Base-by-base conservation (phyloP, 2,329 filamentous ascomycete species). In the Ceratocystis ficicola region DNA sequence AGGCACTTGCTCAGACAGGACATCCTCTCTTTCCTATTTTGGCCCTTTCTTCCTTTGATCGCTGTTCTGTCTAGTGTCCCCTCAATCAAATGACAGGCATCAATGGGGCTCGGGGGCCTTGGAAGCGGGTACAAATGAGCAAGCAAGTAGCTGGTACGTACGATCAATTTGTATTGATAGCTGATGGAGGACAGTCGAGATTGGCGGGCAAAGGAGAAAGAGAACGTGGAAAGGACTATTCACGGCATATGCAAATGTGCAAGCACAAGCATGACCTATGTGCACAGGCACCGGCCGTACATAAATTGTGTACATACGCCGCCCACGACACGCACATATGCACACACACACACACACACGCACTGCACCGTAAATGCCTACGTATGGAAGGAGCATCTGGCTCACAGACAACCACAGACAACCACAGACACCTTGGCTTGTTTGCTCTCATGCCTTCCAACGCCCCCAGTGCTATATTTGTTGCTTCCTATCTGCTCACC, bases 1-100 rank as follows among this genome's bases (percentile, higher is more conserved):
- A 5, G 52, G 28, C 28, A 59, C 52, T 59, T 59, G 28, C 52
- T 59, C 15, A 10, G 32, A 12, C 50, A 12, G 22, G 4, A 30
- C 15, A 59, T 59, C 28, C 17, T 32, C 52, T 57, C 52, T 36
- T 59, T 59, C 52, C 28, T 59, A 59, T 59, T 59, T 17, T n/a
- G 52, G 48, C 25, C 20, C 22, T 59, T 59, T 20, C 46, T 22
- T 50, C 8, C 52, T 30, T 36, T 8, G 52, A 59, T 30, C 48
- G 20, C 48, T 3, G 20, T 15, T 50, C 20, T 15, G 8, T 25
- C 48, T 52, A 20, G 20, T 10, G 8, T 52, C 22, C 48, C 20
- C 20, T 52, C 48, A 6, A 17, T 20, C 15, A 17, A 50, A 50
- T 50, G 46, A 10, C 46, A 50, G n/a, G 6, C n/a, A 22, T 25